Conservation (phyloP, 2,329 filamentous ascomycete species). For the Karstenula rhodostoma region DNA sequence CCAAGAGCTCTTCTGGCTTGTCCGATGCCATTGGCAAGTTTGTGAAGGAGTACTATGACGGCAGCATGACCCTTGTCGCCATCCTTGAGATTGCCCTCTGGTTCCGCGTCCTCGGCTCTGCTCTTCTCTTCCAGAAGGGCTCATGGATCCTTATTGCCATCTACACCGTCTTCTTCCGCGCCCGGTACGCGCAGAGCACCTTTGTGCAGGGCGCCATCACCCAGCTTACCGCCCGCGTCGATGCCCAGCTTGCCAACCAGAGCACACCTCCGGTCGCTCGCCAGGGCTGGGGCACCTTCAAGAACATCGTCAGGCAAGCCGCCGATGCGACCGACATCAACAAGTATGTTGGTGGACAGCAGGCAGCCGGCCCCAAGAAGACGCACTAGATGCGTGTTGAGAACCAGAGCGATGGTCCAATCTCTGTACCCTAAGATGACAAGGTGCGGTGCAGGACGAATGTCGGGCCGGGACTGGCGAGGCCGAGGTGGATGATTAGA, state of each 20-base stretch:
- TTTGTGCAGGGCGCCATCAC: slow-evolving; percentile 88
- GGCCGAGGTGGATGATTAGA: neutral
- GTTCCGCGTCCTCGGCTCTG: slow-evolving; percentile 80
- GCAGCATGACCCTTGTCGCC: slow-evolving; percentile 92
- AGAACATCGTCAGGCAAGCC: slow-evolving; percentile 75
- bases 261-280: slow-evolving; percentile 81
- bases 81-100: slow-evolving; percentile 87
- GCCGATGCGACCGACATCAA: slow-evolving; percentile 80
- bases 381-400: slow-evolving; percentile 53
- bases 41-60: slow-evolving; percentile 97
- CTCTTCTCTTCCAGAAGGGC: slow-evolving; percentile 85
- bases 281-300: slow-evolving; percentile 81
- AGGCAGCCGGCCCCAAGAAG: slow-evolving; percentile 69
- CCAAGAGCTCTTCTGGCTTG: slow-evolving; percentile 67
- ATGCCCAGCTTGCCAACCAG: slow-evolving; percentile 84
- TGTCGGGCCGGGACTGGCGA: slow-evolving; percentile 15
- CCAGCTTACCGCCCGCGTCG: slow-evolving; percentile 76
- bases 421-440: slow-evolving; percentile 24
- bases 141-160: slow-evolving; percentile 87
- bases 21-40: slow-evolving; percentile 89
- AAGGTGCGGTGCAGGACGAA: slow-evolving; percentile 22
- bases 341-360: slow-evolving; percentile 70
- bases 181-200: slow-evolving; percentile 85
- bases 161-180: slow-evolving; percentile 93
- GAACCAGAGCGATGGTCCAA: slow-evolving; percentile 23